Evolutionary conservation across 345 rosid genomes (phyloP).

Genomic region (Angophora floribunda): DNA sequence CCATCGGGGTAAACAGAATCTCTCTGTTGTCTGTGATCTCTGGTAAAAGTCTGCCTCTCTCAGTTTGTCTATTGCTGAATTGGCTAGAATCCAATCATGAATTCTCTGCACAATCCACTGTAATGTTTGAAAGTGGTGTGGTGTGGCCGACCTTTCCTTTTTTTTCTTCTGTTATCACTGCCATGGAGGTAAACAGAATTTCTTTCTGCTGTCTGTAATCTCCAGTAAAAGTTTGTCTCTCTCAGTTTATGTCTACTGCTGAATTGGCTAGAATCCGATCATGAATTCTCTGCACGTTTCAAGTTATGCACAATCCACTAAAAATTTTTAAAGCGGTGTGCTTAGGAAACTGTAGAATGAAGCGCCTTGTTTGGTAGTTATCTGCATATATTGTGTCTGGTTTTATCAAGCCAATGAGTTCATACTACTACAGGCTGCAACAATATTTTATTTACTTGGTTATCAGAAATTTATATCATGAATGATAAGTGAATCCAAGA

Average conservation of each 20-base stretch:
- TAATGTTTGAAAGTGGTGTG: not conserved
- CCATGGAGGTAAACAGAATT: not conserved
- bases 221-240: not conserved
- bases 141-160: not conserved
- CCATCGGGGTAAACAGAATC: not conserved
- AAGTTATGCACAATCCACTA: not conserved
- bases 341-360: not conserved
- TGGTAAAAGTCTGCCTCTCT: not conserved
- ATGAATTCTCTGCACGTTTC: not conserved
- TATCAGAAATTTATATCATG: not conserved
- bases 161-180: not conserved
- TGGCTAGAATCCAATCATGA: not conserved
- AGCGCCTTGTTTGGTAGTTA: not conserved
- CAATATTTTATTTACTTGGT: not conserved
- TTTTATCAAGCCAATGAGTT: not conserved
- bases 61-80: not conserved
- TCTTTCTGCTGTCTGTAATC: not conserved
- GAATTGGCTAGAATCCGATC: not conserved
- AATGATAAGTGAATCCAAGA: not conserved
- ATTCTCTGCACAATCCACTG: not conserved
- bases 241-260: not conserved
- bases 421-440: not conserved
- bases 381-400: not conserved
- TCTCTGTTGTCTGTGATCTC: not conserved
- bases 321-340: not conserved